Percentiles rank a stretch among this genome's conserved stretches.
These are phyloP conservation scores for Pichia inconspicua DNA, from an alignment of 1,139 yeast species.

Conservation along the genomic window DNA sequence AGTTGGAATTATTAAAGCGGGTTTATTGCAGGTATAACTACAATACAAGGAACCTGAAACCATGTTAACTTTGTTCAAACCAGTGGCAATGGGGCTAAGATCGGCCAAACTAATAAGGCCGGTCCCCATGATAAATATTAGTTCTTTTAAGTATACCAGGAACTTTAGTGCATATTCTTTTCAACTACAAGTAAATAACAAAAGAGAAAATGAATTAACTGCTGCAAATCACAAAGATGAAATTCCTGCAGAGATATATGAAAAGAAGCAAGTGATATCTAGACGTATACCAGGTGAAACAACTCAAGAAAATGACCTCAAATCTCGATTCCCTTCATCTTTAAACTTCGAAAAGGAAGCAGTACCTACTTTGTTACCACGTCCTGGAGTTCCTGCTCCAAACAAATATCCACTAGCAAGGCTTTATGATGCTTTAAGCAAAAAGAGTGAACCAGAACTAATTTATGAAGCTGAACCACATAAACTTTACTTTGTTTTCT, in stretches of 20 bases:
- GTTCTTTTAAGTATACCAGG: neutral
- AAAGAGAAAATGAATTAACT: neutral
- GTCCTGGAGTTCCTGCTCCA: constrained; percentile 70
- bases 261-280: constrained; percentile 20
- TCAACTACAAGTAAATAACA: neutral
- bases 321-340: constrained; percentile 45
- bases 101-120: neutral
- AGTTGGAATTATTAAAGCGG: too few species aligned
- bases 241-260: constrained; percentile 20
- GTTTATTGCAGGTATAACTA: too few species aligned
- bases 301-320: constrained; percentile 39
- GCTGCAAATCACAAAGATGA: constrained; percentile 6
- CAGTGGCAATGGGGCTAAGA: neutral
- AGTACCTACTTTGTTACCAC: constrained; percentile 62
- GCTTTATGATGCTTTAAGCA: constrained; percentile 52
- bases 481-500: constrained; percentile 60
- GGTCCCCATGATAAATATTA: neutral
- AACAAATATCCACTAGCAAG: constrained; percentile 51
- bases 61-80: neutral
- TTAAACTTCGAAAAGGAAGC: constrained; percentile 62
- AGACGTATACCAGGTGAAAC: constrained; percentile 54
- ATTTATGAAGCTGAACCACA: constrained; percentile 83
- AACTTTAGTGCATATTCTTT: constrained; percentile 1
- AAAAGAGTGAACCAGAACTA: constrained; percentile 58
- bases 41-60: neutral